phyloP scores from a whole-genome alignment of 345 rosid species.

The Murraya koenigii region DNA sequence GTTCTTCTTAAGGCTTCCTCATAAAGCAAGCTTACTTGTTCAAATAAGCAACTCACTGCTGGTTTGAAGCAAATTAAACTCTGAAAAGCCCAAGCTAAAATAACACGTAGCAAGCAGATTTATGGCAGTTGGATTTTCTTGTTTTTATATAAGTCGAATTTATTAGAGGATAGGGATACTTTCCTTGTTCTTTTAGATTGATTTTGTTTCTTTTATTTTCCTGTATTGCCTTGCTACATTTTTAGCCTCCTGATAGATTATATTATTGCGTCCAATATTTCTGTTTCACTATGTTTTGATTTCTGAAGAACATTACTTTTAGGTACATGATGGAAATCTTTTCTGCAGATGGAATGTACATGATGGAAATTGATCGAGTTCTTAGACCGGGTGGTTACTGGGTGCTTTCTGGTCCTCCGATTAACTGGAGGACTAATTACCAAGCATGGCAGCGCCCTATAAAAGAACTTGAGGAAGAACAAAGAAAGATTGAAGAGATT shows the following conservation, averaged over 20 bases:
- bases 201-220: neutral
- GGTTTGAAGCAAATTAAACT: neutral
- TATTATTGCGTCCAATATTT: neutral
- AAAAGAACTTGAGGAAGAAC: conserved; percentile 58
- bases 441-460: conserved; percentile 52
- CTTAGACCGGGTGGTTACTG: conserved; percentile 74
- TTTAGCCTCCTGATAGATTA: neutral
- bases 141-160: neutral
- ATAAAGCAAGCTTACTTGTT: no score
- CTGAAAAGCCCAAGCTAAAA: neutral
- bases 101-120: neutral
- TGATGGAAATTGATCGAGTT: conserved; percentile 74
- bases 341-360: conserved; percentile 57
- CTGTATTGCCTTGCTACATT: neutral
- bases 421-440: conserved; percentile 52
- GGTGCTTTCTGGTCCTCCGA: conserved; percentile 69
- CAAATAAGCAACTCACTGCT: neutral
- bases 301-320: neutral
- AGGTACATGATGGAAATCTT: neutral
- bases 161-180: no score
- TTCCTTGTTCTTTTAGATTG: neutral
- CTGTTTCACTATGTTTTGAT: neutral
- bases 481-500: conserved; percentile 53
- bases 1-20: no score
- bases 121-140: neutral